phyloP scores from a whole-genome alignment of 2,329 filamentous ascomycete species.

The Cladophialophora exuberans region DNA sequence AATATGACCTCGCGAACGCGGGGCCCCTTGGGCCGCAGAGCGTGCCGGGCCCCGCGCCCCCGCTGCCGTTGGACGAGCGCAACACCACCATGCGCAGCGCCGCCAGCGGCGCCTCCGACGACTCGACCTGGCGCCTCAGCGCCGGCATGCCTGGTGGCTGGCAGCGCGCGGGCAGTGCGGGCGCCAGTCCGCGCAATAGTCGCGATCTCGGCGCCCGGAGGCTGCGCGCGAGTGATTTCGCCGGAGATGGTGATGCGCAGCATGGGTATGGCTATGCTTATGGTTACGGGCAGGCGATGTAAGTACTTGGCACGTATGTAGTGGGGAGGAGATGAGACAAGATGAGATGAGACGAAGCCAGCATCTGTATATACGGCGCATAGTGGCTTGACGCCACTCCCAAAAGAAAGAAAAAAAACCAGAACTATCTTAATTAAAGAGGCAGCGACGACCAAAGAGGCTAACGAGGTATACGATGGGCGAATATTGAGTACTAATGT shows the following conservation, averaged over 20 bases:
- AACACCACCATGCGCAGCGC: background rate
- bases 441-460: no score
- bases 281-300: background rate
- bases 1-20: constrained; percentile 6
- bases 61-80: background rate
- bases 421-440: no score
- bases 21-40: constrained; percentile 7
- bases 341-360: no score
- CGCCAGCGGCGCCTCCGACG: constrained; percentile 18
- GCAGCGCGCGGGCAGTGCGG: constrained; percentile 21
- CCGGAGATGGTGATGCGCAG: background rate
- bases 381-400: no score
- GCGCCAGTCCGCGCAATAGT: constrained; percentile 13
- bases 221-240: constrained; percentile 16
- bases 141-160: constrained; percentile 28
- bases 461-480: no score
- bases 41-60: background rate
- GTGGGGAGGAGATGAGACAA: no score
- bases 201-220: constrained; percentile 6
- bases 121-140: constrained; percentile 25
- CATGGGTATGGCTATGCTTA: constrained; percentile 3
- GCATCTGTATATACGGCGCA: no score
- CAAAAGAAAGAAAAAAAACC: no score
- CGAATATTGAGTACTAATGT: no score
- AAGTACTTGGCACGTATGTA: no score